Conservation (phyloP, 495 filamentous ascomycete genomes). For the Tuber calosporum region DNA sequence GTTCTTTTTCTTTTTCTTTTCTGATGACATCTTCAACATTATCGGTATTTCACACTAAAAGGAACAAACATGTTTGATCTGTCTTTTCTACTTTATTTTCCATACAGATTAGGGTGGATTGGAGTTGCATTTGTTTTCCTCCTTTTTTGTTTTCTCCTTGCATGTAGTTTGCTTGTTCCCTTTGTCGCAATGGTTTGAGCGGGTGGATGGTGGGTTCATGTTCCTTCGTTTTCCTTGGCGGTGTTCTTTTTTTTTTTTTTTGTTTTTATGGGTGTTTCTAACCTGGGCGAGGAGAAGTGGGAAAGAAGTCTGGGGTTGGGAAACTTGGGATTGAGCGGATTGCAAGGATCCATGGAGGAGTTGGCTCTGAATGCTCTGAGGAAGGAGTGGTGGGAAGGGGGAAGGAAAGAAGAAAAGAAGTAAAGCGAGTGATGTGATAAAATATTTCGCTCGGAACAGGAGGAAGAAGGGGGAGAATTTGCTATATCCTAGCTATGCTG, state of each 20-base stretch:
- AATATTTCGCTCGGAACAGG: not conserved
- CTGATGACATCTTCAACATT: not conserved
- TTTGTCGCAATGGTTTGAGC: slow-evolving; percentile 1
- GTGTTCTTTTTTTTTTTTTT: not conserved
- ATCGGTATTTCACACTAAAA: not conserved
- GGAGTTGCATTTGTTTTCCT: not conserved
- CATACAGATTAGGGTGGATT: not conserved
- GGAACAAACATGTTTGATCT: not conserved
- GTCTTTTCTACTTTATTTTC: slow-evolving; percentile 1
- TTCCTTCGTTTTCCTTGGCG: not conserved
- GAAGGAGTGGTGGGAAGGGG: not conserved
- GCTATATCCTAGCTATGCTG: not conserved
- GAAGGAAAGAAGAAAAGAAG: not conserved
- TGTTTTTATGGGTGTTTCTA: not conserved
- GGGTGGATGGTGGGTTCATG: not conserved
- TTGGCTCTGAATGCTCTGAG: not conserved
- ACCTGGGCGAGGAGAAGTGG: not conserved
- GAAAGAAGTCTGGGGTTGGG: not conserved
- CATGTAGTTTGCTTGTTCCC: not conserved
- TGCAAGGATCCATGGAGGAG: not conserved
- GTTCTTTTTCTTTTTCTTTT: not conserved
- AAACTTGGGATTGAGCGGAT: not conserved
- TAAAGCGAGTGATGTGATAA: not conserved
- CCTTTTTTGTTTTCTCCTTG: not conserved
- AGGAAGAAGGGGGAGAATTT: not conserved